Evolutionary conservation across 371 early-diverging fungal species (phyloP), one percentile per base, ranked within the genome.

Genomic region (Nematocida ironsii): DNA sequence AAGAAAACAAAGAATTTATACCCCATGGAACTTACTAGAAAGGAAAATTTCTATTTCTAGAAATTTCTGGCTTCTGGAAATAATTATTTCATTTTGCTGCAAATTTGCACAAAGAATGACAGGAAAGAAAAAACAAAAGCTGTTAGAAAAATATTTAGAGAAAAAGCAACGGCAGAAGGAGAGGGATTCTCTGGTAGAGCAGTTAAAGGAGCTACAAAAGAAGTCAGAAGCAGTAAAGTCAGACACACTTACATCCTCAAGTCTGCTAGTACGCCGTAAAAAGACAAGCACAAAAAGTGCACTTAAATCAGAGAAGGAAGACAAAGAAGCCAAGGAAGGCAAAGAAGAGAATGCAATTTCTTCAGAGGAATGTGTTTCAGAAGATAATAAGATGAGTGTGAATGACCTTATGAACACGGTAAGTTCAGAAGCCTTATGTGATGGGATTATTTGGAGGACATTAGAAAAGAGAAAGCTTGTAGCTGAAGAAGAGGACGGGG

Each of bases 111-210:
- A 27, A 54, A 48, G 13, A 52, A 84, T 82, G 82, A 13, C 52
- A 13, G 44, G 64, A 44, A 78, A 64, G 11, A 85, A 84, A 66
- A 75, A 83, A 72, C 75, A 84, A 40, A 75, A 72, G 69, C 72
- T 84, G 23, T 55, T 84, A 40, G 27, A 82, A 39, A 84, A 85
- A 61, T 86, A 86, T 60, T 69, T 86, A 45, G 84, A 84, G n/a
- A 86, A 86, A 54, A 84, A 84, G 62, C 67, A 57, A 58, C 72
- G 56, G 57, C 84, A 85, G 72, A 82, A 64, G 66, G 58, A 61
- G 60, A 74, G 85, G 73, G 86, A 86, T 62, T 76, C 82, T 20
- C 45, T 86, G 0, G 55, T 84, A 11, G 74, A 83, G 33, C 52
- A 84, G 64, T 72, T 86, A 62, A 68, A 68, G 50, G 68, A 64